Percentiles rank a stretch among this genome's conserved stretches.
phyloP scores from a whole-genome alignment of 768 basidiomycete genomes.

The Boletus rubropictus region DNA sequence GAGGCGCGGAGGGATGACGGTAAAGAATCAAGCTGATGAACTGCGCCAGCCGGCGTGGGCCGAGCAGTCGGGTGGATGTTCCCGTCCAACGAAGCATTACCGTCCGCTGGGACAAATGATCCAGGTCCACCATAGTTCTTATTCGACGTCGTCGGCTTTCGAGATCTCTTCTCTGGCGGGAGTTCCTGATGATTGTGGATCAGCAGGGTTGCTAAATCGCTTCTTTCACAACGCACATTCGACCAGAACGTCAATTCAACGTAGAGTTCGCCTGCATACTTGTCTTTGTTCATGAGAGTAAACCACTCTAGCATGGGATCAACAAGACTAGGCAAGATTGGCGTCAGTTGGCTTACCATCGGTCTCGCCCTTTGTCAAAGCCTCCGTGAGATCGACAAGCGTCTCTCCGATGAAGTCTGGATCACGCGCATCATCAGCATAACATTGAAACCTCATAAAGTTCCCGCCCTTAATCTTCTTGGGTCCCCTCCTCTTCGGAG shows the following conservation, averaged over 20 bases:
- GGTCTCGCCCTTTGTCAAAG: slow-evolving; percentile 90
- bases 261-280: slow-evolving; percentile 93
- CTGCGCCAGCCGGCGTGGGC: slow-evolving; percentile 25
- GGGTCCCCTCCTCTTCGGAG: slow-evolving; percentile 53
- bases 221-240: slow-evolving; percentile 47
- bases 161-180: slow-evolving; percentile 64
- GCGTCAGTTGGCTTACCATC: slow-evolving; percentile 63
- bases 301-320: slow-evolving; percentile 75
- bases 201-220: slow-evolving; percentile 1
- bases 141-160: slow-evolving; percentile 45
- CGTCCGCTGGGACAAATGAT: slow-evolving; percentile 56
- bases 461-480: slow-evolving; percentile 64
- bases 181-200: slow-evolving; percentile 50
- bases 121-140: slow-evolving; percentile 77
- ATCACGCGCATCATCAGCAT: slow-evolving; percentile 91
- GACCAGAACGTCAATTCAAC: slow-evolving; percentile 97
- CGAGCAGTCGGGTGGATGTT: slow-evolving; percentile 8
- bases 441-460: slow-evolving; percentile 78
- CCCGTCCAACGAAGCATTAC: slow-evolving; percentile 23
- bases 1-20: slow-evolving; percentile 60
- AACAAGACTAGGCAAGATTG: slow-evolving; percentile 8
- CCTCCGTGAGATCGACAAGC: slow-evolving; percentile 82
- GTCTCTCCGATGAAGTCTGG: slow-evolving; percentile 94
- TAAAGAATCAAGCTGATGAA: slow-evolving; percentile 42
- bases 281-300: slow-evolving; percentile 80